Base-by-base conservation (phyloP, 75 land plant genomes). In the Cryptomeria japonica region DNA sequence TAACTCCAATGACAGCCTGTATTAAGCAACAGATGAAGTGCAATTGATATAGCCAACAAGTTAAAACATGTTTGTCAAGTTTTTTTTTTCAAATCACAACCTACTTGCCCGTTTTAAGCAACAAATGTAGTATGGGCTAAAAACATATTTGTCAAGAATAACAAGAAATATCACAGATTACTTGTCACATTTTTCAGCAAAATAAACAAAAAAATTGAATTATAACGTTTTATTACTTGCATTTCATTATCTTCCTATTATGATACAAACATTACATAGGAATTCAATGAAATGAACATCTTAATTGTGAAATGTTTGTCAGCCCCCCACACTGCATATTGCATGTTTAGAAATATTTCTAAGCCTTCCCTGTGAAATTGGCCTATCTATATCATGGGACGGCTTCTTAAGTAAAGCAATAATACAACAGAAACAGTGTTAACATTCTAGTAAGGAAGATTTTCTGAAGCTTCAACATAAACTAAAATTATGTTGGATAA, bases 1-100 rank as follows among this genome's bases (percentile, higher is more conserved):
- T 88, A 51, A 94, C 85, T 37, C 95, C 97, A 92, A 92, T 93
- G 32, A 90, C 91, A 10, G 90, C 95, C 97, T 96, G 96, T 88
- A 49, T 34, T 61, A 79, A 56, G 28, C 75, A 82, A 79, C 25
- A 53, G 22, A 85, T 16, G 3, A 42, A 84, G 56, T 34, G 34
- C 61, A 39, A 18, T 51, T 49, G 37, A 49, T 46, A 87, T 49
- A 32, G 53, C 18, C 12, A n/a, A n/a, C n/a, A n/a, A n/a, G n/a
- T 19, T 56, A 34, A 46, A 83, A n/a, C 44, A 41, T 34, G 31
- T 42, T 47, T 18, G 42, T 46, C 77, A 36, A 78, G 47, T n/a
- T n/a, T n/a, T n/a, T n/a, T n/a, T n/a, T n/a, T n/a, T n/a, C n/a
- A n/a, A n/a, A n/a, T n/a, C n/a, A n/a, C n/a, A n/a, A n/a, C n/a